Base-by-base conservation (phyloP, 2,329 filamentous ascomycete species). In the Pseudogymnoascus sp. region DNA sequence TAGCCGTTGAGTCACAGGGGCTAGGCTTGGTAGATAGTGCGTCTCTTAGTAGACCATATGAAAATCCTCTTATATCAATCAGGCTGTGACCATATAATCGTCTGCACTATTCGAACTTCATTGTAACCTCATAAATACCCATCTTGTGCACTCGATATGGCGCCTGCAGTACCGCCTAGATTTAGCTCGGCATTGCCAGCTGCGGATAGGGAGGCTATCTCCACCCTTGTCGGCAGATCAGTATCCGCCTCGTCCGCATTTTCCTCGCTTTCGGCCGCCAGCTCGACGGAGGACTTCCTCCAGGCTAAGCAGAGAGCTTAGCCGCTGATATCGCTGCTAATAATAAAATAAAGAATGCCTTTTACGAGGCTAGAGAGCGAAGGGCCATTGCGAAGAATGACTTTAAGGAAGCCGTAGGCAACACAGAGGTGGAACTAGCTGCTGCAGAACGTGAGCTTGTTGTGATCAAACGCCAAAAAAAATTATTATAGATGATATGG, bases 391-490 rank as follows among this genome's bases (percentile, higher is more conserved):
- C 14, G 5, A n/a, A 62, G 42, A 38, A 42, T 53, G 37, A 59
- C 16, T 59, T 42, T 18, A 37, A 59, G 18, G 60, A 62, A 14
- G 42, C 59, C 3, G 23, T 62, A 25, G 25, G 31, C 31, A 47
- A 56, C 4, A 35, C 62, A 18, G 14, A 62, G n/a, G 25, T 14
- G 28, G 59, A 62, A 14, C 23, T 59, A 18, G 11, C 28, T 28
- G 31, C 40, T 31, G 59, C 40, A 23, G 59, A 62, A 33, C 8
- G 56, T 63, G 61, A 65, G 53, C 40, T 65, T 25, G 21, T 35
- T 12, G 53, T 23, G 38, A 18, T 65, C 16, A 65, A 63, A 31
- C 61, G 63, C 12, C 63, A 65, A 60, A 65, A 25, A 65, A 65
- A 33, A 35, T 35, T 1, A 35, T 35, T 14, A 14, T 35, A 2